Percentiles rank a stretch among this genome's conserved stretches.
phyloP scores from a whole-genome alignment of 345 rosid species.

The Gossypium bickii region DNA sequence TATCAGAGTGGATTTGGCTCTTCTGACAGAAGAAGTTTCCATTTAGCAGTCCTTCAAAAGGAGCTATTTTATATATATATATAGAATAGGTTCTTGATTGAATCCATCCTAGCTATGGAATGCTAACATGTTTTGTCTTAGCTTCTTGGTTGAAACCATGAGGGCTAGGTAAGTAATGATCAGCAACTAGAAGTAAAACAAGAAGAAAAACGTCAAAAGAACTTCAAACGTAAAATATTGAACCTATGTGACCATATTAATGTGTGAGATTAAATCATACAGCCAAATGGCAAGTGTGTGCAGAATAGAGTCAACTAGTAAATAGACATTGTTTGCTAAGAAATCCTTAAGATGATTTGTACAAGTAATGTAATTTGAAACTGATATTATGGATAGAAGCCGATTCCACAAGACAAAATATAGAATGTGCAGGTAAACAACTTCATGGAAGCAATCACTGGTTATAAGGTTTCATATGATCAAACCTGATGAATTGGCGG shows the following conservation, averaged over 20 bases:
- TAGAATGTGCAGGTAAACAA: neutral
- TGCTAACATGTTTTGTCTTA: too few relatives aligned
- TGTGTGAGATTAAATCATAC: neutral
- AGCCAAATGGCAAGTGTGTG: neutral
- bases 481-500: constrained; percentile 88
- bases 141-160: too few relatives aligned
- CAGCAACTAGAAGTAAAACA: neutral
- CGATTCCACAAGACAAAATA: neutral
- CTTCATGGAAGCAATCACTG: neutral
- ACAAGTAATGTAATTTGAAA: neutral
- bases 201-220: neutral
- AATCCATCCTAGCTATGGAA: too few relatives aligned
- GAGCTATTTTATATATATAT: too few relatives aligned
- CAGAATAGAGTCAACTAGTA: neutral
- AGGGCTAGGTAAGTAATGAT: neutral
- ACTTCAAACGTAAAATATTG: neutral
- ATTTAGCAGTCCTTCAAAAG: too few relatives aligned
- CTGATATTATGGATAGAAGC: neutral
- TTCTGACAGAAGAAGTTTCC: too few relatives aligned
- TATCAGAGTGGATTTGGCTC: too few relatives aligned
- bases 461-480: neutral
- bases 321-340: neutral
- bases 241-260: neutral
- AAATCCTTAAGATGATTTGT: neutral
- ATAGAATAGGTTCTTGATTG: too few relatives aligned